Conservation (phyloP, 192 early-diverging fungal species). For the Entomortierella chlamydospora region DNA sequence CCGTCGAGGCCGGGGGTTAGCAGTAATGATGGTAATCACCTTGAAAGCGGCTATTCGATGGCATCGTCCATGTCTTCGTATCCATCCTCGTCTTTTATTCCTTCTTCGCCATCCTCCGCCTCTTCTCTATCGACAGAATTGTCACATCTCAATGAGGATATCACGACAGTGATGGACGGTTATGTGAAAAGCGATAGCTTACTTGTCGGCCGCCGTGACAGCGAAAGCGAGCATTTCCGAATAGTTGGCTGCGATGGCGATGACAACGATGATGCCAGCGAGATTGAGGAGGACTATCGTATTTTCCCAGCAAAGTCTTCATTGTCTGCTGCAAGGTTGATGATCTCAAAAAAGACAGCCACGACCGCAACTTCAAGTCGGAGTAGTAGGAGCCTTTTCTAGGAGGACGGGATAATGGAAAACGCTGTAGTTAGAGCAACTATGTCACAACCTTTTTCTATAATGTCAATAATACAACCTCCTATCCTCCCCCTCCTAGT, state of each 20-base stretch:
- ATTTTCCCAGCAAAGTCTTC: slow-evolving; percentile 5
- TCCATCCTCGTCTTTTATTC: slow-evolving; percentile 1
- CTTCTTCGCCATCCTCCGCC: slow-evolving; percentile 9
- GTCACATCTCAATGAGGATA: slow-evolving; percentile 3
- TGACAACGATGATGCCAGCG: slow-evolving; percentile 5
- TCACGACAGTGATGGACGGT: background rate
- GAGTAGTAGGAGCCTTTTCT: background rate
- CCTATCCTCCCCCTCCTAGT: no score
- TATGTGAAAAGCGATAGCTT: background rate
- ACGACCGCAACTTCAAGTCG: background rate
- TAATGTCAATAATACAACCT: no score
- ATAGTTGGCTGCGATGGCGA: background rate
- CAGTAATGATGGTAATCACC: background rate
- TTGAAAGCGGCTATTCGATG: background rate
- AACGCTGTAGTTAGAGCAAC: no score
- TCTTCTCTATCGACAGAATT: slow-evolving; percentile 5
- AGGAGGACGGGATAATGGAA: no score
- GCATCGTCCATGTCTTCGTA: background rate
- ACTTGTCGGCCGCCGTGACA: background rate
- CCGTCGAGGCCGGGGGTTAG: background rate
- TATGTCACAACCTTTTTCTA: no score
- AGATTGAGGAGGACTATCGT: slow-evolving; percentile 28
- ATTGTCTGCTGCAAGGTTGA: background rate
- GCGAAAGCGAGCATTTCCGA: background rate
- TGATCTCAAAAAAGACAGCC: background rate